Evolutionary conservation across 2,329 filamentous ascomycete species (phyloP).

Genomic region (Xylariaceae sp.): DNA sequence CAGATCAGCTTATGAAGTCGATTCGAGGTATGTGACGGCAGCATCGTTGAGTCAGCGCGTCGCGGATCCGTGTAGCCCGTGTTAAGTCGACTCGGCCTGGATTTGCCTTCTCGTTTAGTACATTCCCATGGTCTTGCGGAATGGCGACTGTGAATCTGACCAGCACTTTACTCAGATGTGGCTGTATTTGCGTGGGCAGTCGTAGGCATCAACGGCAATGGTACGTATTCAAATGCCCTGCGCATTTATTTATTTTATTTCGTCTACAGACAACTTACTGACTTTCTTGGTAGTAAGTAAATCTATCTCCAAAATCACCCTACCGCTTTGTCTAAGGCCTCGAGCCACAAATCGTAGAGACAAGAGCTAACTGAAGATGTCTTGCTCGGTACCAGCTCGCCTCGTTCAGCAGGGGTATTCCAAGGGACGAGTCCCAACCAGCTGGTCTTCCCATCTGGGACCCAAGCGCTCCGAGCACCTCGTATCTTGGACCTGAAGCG

Average conservation of each 20-base stretch:
- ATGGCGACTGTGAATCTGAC: background rate
- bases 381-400: conserved; percentile 40
- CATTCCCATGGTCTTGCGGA: background rate
- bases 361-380: too few relatives aligned
- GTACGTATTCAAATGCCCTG: too few relatives aligned
- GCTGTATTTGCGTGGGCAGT: conserved; percentile 86
- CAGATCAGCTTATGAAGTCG: conserved; percentile 67
- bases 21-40: conserved; percentile 48
- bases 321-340: too few relatives aligned
- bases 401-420: conserved; percentile 58
- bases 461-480: conserved; percentile 32
- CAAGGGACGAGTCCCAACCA: conserved; percentile 61
- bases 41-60: background rate
- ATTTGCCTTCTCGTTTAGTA: background rate
- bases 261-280: too few relatives aligned
- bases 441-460: conserved; percentile 60
- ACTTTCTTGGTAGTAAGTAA: too few relatives aligned
- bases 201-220: conserved; percentile 71
- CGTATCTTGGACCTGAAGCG: conserved; percentile 36
- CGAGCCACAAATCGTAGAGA: too few relatives aligned
- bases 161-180: conserved; percentile 48
- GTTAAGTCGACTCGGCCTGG: background rate
- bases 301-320: too few relatives aligned
- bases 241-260: too few relatives aligned
- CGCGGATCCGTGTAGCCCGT: too few relatives aligned